Conservation (phyloP, 495 filamentous ascomycete genomes). For the Neurospora hispaniola region DNA sequence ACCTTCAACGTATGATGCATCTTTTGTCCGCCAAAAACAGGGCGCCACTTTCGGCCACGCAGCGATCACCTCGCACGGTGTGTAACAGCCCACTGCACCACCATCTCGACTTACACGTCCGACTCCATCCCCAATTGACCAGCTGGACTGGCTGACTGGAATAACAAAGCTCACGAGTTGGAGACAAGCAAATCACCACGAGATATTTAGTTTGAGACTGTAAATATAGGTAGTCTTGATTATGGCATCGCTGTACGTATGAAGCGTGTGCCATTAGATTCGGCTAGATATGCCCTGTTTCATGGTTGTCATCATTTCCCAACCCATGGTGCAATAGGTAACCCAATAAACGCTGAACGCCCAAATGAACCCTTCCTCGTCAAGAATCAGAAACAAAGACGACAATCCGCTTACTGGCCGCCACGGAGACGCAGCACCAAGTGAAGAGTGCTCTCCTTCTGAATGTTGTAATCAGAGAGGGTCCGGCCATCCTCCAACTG, state of each 20-base stretch:
- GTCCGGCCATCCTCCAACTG: slow-evolving; percentile 81
- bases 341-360: not conserved
- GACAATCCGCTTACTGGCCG: slow-evolving; percentile 47
- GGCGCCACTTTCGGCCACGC: not conserved
- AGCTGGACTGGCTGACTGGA: not conserved
- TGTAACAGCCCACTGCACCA: not conserved
- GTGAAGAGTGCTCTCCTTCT: slow-evolving; percentile 85
- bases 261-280: not conserved
- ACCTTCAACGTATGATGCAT: not conserved
- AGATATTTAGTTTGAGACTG: not conserved
- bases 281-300: not conserved
- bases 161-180: not conserved
- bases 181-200: not conserved
- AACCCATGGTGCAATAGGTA: not conserved
- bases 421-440: slow-evolving; percentile 82
- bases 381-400: slow-evolving; percentile 10
- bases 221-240: not conserved
- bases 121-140: not conserved
- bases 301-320: not conserved
- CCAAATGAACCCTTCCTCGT: slow-evolving; percentile 3
- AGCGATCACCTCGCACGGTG: not conserved
- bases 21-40: not conserved
- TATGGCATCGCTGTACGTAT: not conserved
- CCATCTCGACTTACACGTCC: not conserved
- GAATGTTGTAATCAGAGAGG: slow-evolving; percentile 85